Base-by-base conservation (phyloP, 108 stramenopile species). In the Nitzschia sp. region DNA sequence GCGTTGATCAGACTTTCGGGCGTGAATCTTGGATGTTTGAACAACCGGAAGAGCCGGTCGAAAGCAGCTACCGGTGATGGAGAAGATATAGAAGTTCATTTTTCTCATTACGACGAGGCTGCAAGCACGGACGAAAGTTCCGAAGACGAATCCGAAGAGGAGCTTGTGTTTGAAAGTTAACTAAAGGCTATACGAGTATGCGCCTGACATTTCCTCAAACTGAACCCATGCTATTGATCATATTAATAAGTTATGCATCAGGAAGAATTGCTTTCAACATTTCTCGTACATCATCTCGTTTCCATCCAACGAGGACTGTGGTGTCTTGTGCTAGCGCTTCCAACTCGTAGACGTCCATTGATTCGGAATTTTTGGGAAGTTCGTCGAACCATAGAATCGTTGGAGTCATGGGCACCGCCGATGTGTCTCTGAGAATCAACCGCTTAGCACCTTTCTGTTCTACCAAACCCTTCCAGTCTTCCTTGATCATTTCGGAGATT, bases 241-340 rank as follows among this genome's bases (percentile, higher is more conserved):
- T n/a, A n/a, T n/a, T n/a, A n/a, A n/a, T n/a, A n/a, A n/a, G n/a
- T 63, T 23, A 26, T 27, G 38, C 63, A 84, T 77, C 82, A 25
- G 83, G 86, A 48, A 87, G 63, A 54, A 85, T 35, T 27, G 84
- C 80, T 64, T 83, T 69, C 21, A 87, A 48, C 86, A 87, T 87
- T 46, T 87, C 86, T 36, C 80, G 82, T 28, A 84, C 47, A 59
- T 88, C 86, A 28, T 88, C 86, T 38, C 86, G 64, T 54, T 82
- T 85, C 76, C 81, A 84, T 15, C 86, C 86, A 59, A 72, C 49
- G 59, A 88, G 62, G 0, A 51, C 59, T 38, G 78, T 73, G 9
- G 73, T 64, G 36, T 88, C 86, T 4, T 54, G 82, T 57, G 86
- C 84, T 31, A 75, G 68, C 23, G 33, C 46, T 42, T 62, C 66